Evolutionary conservation across 768 basidiomycete genomes (phyloP), one percentile per base, ranked within the genome.

Genomic region (Serendipita indica): DNA sequence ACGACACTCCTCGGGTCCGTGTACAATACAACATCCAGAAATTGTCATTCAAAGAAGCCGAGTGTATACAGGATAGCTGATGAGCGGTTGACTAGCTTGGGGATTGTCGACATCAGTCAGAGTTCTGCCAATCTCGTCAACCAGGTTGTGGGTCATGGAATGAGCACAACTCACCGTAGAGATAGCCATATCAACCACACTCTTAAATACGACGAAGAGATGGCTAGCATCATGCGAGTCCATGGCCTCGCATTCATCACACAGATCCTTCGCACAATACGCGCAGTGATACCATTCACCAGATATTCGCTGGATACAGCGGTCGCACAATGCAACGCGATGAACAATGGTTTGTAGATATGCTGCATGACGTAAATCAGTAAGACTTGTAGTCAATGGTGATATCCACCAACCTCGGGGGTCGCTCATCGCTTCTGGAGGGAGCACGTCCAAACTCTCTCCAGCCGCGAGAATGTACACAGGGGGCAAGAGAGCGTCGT

Each of bases 211-310:
- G 33, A 93, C 74, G 69, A 92, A 97, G 39, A 89, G 70, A 66
- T 94, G 92, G 1, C 79, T 81, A 60, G 79, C 75, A 64, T 92
- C 79, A 66, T 96, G 92, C 43, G 84, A 84, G 65, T 89, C 89
- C 27, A 86, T 71, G 45, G 72, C 75, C 68, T 92, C 86, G 64
- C 92, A 94, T 30, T 77, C 77, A 39, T 81, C 81, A 70, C 93
- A 96, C n/a, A 94, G 72, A 67, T 97, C 93, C 63, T 79, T 82
- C 3, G 77, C 76, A 66, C 92, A 96, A 66, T 90, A 89, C 3
- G 81, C 89, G 65, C 93, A 97, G 63, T 86, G 79, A 70, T 83
- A 86, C 93, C 93, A 97, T 63, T 81, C 79, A 14, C 93, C 93
- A n/a, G 74, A 71, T 58, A 96, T 93, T 54, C 75, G 77, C 25